These are phyloP conservation scores for Cordyceps cateniannulata DNA, from an alignment of 2,329 filamentous ascomycete genomes.

Conservation along the genomic window DNA sequence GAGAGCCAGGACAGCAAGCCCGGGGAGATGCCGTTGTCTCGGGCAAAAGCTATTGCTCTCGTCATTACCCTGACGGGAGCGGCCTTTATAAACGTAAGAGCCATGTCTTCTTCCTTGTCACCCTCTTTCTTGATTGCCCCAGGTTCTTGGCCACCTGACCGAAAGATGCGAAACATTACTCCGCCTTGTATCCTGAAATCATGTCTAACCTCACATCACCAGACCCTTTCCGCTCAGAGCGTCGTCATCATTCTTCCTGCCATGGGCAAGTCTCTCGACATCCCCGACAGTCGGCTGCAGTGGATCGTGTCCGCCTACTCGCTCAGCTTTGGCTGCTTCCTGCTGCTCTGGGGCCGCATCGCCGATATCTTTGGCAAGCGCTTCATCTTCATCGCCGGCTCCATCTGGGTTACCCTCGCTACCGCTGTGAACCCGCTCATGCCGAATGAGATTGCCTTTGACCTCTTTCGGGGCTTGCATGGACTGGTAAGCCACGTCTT, in stretches of 20 bases:
- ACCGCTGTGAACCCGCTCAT: slow-evolving; percentile 58
- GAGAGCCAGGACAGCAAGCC: slow-evolving; percentile 15
- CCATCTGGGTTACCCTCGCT: slow-evolving; percentile 54
- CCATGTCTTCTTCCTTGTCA: neutral
- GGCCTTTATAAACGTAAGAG: slow-evolving; percentile 46
- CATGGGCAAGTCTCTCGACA: slow-evolving; percentile 49
- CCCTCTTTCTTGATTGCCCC: neutral
- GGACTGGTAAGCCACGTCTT: slow-evolving; percentile 40
- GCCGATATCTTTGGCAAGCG: slow-evolving; percentile 63
- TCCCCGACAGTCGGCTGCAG: slow-evolving; percentile 53
- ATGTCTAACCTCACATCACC: slow-evolving; percentile 1
- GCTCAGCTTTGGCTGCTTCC: slow-evolving; percentile 60
- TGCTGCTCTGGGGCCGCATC: slow-evolving; percentile 61
- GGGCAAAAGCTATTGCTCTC: slow-evolving; percentile 45
- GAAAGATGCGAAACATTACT: neutral
- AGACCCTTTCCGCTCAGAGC: slow-evolving; percentile 52
- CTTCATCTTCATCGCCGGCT: slow-evolving; percentile 57
- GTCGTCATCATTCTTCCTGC: slow-evolving; percentile 57
- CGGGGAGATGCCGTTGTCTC: slow-evolving; percentile 35
- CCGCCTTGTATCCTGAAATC: neutral
- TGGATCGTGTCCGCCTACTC: slow-evolving; percentile 63
- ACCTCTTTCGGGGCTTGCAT: slow-evolving; percentile 59
- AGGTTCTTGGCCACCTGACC: slow-evolving; percentile 8
- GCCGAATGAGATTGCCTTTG: slow-evolving; percentile 60
- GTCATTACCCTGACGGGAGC: slow-evolving; percentile 50